A percentile compares a stretch with the other conserved stretches of the same genome.
Conservation (phyloP, 2,329 filamentous ascomycete species). For the Botryotinia globosa region DNA sequence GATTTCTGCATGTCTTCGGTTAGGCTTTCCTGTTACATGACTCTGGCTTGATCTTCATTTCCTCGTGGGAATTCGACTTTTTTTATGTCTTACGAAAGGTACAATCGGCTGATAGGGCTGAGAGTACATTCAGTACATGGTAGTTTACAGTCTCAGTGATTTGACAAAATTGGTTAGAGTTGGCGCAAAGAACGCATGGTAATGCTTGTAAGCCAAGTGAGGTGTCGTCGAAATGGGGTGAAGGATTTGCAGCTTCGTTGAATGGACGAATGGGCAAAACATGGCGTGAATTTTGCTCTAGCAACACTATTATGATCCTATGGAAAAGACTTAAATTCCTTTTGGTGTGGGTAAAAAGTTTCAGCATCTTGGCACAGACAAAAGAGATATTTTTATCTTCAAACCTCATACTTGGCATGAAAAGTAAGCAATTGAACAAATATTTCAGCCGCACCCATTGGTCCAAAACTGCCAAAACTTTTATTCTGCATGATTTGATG, state of each 20-base stretch:
- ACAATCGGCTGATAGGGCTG: constrained; percentile 16
- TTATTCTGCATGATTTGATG: background rate
- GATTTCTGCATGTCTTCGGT: constrained; percentile 18
- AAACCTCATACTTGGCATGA: constrained; percentile 5
- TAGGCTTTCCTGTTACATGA: constrained; percentile 8
- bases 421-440: background rate
- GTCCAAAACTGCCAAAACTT: background rate
- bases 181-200: constrained; percentile 1
- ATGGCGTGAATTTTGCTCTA: background rate
- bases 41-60: background rate
- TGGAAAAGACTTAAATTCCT: background rate
- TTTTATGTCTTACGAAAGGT: constrained; percentile 17
- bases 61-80: constrained; percentile 16
- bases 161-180: background rate
- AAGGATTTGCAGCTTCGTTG: constrained; percentile 14
- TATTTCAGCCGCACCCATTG: constrained; percentile 7
- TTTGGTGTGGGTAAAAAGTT: background rate
- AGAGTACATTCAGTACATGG: background rate
- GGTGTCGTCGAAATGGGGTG: constrained; percentile 4
- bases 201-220: constrained; percentile 20
- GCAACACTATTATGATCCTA: background rate
- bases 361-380: constrained; percentile 19
- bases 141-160: background rate
- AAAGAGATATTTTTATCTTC: constrained; percentile 14
- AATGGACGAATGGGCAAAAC: constrained; percentile 7